A percentile compares a stretch with the other conserved stretches of the same genome.
These are phyloP conservation scores for Clausena lansium DNA, from an alignment of 345 rosid genomes.

Conservation along the genomic window DNA sequence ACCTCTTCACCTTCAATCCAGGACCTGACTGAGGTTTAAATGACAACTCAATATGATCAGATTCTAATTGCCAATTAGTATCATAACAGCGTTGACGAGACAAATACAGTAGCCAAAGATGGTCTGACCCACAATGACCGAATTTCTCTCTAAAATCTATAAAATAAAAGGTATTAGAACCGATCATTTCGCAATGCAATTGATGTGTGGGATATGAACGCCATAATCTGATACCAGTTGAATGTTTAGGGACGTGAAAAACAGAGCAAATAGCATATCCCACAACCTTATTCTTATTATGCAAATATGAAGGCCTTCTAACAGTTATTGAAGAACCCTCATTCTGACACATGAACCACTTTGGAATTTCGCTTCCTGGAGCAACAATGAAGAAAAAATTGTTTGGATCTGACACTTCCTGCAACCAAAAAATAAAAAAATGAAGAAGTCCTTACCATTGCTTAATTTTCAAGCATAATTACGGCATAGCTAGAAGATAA, in stretches of 20 bases:
- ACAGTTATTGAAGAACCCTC: neutral
- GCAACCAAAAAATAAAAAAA: neutral
- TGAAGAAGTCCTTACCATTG: no score
- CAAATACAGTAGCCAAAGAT: neutral
- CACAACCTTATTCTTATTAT: no score
- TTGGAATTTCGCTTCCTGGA: constrained; percentile 19
- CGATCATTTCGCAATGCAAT: no score
- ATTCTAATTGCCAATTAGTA: neutral
- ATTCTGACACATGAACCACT: constrained; percentile 4
- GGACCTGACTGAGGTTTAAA: no score
- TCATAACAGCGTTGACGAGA: no score
- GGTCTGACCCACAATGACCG: neutral
- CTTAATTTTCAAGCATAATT: neutral
- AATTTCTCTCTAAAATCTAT: no score
- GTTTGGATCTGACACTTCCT: neutral
- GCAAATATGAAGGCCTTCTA: neutral
- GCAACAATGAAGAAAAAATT: neutral
- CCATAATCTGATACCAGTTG: neutral
- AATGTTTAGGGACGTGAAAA: neutral
- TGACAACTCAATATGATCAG: neutral
- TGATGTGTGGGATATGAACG: no score
- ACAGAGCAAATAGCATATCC: constrained; percentile 1
- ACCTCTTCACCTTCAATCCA: neutral
- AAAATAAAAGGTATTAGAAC: no score
- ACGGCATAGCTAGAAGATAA: neutral